Conservation (phyloP, 1,139 yeast genomes). For the Diutina catenulata region DNA sequence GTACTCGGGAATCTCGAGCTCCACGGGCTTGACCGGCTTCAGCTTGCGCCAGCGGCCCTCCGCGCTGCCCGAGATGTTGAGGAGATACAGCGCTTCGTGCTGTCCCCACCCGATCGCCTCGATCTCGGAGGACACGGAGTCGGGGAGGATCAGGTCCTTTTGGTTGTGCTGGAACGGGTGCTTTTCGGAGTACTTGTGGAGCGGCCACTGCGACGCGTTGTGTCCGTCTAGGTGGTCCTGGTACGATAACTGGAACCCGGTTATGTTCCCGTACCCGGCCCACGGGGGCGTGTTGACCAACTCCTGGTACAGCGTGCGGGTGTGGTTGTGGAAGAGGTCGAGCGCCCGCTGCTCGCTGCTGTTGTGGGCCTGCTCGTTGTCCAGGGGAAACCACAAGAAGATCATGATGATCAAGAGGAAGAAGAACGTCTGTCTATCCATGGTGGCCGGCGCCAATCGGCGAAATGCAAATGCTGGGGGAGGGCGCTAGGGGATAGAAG, state of each 20-base stretch:
- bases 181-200: conserved; percentile 27
- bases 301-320: conserved; percentile 18
- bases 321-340: conserved; percentile 18
- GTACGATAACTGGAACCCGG: conserved; percentile 60
- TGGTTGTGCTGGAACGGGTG: conserved; percentile 45
- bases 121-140: conserved; percentile 40
- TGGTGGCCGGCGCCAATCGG: too few species aligned
- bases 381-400: conserved; percentile 21
- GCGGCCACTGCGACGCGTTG: conserved; percentile 44
- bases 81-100: conserved; percentile 18
- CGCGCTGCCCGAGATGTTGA: conserved; percentile 39
- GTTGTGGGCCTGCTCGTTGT: conserved; percentile 21
- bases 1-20: conserved; percentile 30
- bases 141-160: conserved; percentile 48
- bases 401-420: conserved; percentile 24
- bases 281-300: conserved; percentile 32
- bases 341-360: conserved; percentile 19
- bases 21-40: conserved; percentile 10
- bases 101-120: conserved; percentile 39
- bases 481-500: too few species aligned
- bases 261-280: conserved; percentile 56
- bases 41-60: conserved; percentile 26
- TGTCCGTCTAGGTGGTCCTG: conserved; percentile 37
- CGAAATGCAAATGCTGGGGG: too few species aligned
- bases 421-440: too few species aligned